Evolutionary conservation across 1,284 basidiomycete species (phyloP).

Genomic region (Puccinia brachypodii): DNA sequence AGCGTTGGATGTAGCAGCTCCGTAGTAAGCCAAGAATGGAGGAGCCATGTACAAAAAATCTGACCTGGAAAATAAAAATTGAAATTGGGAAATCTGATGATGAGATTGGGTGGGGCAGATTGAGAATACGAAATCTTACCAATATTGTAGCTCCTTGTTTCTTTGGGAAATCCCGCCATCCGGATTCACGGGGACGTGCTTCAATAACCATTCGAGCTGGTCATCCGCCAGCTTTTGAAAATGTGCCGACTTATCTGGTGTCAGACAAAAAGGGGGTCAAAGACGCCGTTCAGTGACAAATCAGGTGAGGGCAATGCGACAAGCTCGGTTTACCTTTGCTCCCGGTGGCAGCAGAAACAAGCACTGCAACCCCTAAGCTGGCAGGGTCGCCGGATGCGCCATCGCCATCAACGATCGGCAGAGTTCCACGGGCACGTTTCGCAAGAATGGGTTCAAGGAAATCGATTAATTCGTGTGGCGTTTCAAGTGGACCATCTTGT

Average conservation of each 20-base stretch:
- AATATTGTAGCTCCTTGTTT: constrained; percentile 37
- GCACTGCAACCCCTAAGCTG: constrained; percentile 73
- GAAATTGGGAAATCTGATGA: constrained; percentile 79
- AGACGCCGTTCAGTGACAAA: background rate
- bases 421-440: background rate
- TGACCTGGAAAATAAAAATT: constrained; percentile 46
- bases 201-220: constrained; percentile 53
- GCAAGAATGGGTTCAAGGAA: constrained; percentile 32
- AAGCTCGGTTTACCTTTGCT: constrained; percentile 7
- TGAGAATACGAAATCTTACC: constrained; percentile 50
- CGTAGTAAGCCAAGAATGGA: constrained; percentile 55
- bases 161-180: constrained; percentile 56
- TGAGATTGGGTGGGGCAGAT: constrained; percentile 51
- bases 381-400: constrained; percentile 78
- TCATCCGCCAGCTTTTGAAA: constrained; percentile 35
- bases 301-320: background rate
- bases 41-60: constrained; percentile 56
- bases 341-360: constrained; percentile 63
- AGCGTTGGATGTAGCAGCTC: constrained; percentile 54
- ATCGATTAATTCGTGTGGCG: constrained; percentile 8
- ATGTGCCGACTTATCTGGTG: background rate
- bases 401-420: constrained; percentile 53
- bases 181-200: constrained; percentile 51
- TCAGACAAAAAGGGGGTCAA: background rate
- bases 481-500: background rate